Conservation (phyloP, 768 basidiomycete species). For the Porpolomopsis calyptriformis region DNA sequence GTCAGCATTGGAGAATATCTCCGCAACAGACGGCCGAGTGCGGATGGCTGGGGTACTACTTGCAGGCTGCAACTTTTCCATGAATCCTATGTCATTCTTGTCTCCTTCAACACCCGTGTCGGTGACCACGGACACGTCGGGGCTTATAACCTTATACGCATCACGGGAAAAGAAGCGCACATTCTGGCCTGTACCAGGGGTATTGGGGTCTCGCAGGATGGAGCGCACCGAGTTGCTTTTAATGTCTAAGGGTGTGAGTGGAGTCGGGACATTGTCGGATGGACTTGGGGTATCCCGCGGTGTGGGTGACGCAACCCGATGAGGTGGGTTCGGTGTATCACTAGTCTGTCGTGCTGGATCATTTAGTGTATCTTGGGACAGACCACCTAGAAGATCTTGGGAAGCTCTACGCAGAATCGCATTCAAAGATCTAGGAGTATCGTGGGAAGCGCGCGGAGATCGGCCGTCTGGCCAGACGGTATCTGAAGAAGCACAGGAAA, state of each 20-base stretch:
- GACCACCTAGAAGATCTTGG: slow-evolving; percentile 1
- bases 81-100: slow-evolving; percentile 18
- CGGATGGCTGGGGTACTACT: slow-evolving; percentile 24
- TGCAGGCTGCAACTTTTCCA: slow-evolving; percentile 23
- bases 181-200: slow-evolving; percentile 69
- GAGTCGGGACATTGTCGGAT: slow-evolving; percentile 16
- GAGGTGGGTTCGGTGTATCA: slow-evolving; percentile 6
- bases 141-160: slow-evolving; percentile 53
- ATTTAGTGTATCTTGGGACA: background rate
- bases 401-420: slow-evolving; percentile 11
- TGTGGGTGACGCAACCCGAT: slow-evolving; percentile 6
- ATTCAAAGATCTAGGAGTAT: slow-evolving; percentile 5
- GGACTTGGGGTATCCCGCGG: slow-evolving; percentile 9
- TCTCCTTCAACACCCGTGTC: slow-evolving; percentile 23
- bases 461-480: background rate
- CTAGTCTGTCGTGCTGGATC: background rate
- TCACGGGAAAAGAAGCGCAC: slow-evolving; percentile 71
- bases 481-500: background rate
- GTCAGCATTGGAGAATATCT: slow-evolving; percentile 39
- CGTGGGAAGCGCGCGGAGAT: background rate
- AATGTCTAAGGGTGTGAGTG: slow-evolving; percentile 26
- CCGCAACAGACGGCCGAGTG: slow-evolving; percentile 35
- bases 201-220: slow-evolving; percentile 59
- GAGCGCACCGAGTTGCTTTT: slow-evolving; percentile 51
- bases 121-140: slow-evolving; percentile 39